Conservation (phyloP, 306 rosid species). For the Crataegus laevigata region DNA sequence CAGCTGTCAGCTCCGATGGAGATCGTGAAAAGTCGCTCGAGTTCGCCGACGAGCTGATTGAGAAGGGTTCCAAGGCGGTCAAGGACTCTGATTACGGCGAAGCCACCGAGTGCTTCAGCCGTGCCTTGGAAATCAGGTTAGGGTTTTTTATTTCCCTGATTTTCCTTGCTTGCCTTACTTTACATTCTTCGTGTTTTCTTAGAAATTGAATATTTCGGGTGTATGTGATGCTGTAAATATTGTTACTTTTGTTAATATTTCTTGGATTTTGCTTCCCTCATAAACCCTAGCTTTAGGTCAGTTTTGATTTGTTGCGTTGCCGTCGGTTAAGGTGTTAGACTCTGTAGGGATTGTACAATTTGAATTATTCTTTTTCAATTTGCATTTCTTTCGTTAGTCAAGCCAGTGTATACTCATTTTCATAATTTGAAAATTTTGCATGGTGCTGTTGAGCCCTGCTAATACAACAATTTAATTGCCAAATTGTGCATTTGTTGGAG, state of each 20-base stretch:
- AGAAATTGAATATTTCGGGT: neutral
- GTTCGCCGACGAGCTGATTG: slow-evolving; percentile 54
- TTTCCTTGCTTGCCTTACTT: neutral
- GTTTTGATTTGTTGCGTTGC: neutral
- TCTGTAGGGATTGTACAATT: neutral
- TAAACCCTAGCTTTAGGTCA: neutral
- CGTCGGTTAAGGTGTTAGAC: neutral
- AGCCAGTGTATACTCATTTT: neutral
- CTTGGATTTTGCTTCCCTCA: neutral
- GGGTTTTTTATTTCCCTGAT: slow-evolving; percentile 12
- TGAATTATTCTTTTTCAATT: neutral
- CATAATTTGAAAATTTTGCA: neutral
- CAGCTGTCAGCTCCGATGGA: slow-evolving; percentile 31
- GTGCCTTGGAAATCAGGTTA: slow-evolving; percentile 93
- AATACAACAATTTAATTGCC: too few relatives aligned
- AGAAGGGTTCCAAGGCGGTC: slow-evolving; percentile 59
- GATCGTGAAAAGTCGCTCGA: slow-evolving; percentile 47
- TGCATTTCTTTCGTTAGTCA: neutral
- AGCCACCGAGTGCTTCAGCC: slow-evolving; percentile 85
- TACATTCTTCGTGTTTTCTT: neutral
- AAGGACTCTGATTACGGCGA: slow-evolving; percentile 57
- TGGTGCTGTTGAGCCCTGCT: neutral
- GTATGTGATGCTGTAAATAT: neutral
- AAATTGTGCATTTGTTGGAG: neutral
- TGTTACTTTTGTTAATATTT: neutral